A percentile compares a stretch with the other conserved stretches of the same genome.
These are phyloP conservation scores for Cicer pinnatifidum DNA, from an alignment of 306 rosid species.

Conservation along the genomic window DNA sequence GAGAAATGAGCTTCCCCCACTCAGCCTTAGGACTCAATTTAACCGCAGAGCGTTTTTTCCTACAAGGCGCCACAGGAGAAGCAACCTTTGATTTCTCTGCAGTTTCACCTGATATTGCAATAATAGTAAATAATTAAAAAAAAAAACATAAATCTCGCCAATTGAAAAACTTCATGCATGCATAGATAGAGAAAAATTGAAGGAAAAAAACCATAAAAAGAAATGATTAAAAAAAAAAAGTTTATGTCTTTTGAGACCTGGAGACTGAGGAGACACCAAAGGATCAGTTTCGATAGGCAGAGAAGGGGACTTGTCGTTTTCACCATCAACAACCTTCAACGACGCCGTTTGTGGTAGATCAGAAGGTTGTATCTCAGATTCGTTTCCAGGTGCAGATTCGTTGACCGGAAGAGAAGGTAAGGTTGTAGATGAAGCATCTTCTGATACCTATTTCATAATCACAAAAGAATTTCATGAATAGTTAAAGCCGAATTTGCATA, in stretches of 20 bases:
- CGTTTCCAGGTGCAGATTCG: constrained; percentile 68
- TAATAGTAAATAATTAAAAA: not conserved
- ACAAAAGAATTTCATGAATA: constrained; percentile 33
- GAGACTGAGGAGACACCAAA: constrained; percentile 60
- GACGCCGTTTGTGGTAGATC: constrained; percentile 70
- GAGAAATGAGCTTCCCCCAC: constrained; percentile 93
- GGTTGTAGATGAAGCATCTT: constrained; percentile 65
- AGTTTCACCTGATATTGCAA: constrained; percentile 56
- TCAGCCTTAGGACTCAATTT: constrained; percentile 53
- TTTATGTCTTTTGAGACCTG: constrained; percentile 49
- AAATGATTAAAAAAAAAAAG: not conserved
- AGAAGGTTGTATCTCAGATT: constrained; percentile 64
- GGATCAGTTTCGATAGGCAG: constrained; percentile 54
- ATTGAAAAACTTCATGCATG: constrained; percentile 41
- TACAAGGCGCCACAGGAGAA: constrained; percentile 36
- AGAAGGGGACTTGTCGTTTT: constrained; percentile 57
- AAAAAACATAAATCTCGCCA: constrained; percentile 35
- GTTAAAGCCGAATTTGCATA: constrained; percentile 15
- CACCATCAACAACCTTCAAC: constrained; percentile 57
- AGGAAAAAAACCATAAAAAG: not conserved
- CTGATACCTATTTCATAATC: constrained; percentile 56
- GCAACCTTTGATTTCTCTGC: constrained; percentile 59
- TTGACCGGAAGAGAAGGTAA: constrained; percentile 63
- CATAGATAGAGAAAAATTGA: not conserved
- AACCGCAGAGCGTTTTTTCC: constrained; percentile 60